Base-by-base conservation (phyloP, 345 rosid genomes). In the Mallotus nudiflorus region DNA sequence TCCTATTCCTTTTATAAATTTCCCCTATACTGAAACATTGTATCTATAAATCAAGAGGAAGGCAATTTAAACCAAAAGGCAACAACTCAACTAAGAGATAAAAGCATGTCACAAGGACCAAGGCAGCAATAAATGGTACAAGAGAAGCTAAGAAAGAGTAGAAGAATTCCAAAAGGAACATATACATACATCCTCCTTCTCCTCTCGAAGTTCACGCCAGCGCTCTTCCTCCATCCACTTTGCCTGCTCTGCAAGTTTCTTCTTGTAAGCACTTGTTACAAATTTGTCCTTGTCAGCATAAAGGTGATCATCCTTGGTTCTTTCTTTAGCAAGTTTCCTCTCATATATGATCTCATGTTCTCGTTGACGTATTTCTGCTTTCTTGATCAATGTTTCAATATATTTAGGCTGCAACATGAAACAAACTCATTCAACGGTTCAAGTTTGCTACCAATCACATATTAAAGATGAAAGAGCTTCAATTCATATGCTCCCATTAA, bases 211-310 rank as follows among this genome's bases (percentile, higher is more conserved):
- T 66, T 90, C 82, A 37, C 94, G 96, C 58, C 86, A 9, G 18
- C 85, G 86, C 66, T 90, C 92, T 81, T 92, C 91, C 9, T 77
- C 89, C 76, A 79, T 73, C 97, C 96, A 96, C 78, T 84, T 85
- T 20, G 84, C 83, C 73, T 88, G 94, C 71, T 92, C 98, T 45
- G 87, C 98, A 27, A 92, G 99, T 73, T 92, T 90, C 82, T 71
- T 89, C 73, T 85, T 92, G 76, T 88, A 95, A 0, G 94, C 89
- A 61, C 86, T 82, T 4, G 96, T 90, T 25, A 95, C 77, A 72
- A 77, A 95, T 82, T 89, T 92, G 55, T 92, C 98, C 81, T 92
- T 95, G 69, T 83, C 97, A 1, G 89, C 90, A 72, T 74, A 95
- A 20, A 95, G 85, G 82, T 92, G 94, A 20, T 96, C 98, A 35